Evolutionary conservation across 805 yeast genomes (phyloP).

Genomic region (Pichia insulana): DNA sequence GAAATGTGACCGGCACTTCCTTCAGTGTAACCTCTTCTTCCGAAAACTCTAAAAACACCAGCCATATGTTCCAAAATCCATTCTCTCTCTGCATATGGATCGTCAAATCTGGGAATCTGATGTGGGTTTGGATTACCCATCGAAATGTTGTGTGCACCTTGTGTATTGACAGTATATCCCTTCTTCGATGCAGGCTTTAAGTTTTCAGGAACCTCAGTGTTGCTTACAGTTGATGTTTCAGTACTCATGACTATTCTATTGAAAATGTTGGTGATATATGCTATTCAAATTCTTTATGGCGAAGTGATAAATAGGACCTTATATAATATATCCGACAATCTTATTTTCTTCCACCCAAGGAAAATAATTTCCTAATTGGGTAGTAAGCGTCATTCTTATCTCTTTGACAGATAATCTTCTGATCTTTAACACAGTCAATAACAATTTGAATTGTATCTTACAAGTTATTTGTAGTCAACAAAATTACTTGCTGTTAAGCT

Average conservation of each 20-base stretch:
- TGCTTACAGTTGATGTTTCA: constrained; percentile 2
- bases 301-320: too few species aligned
- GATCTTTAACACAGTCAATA: too few species aligned
- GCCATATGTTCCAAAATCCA: constrained; percentile 70
- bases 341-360: too few species aligned
- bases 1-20: constrained; percentile 86
- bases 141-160: constrained; percentile 56
- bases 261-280: too few species aligned
- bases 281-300: too few species aligned
- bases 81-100: constrained; percentile 40
- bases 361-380: constrained; percentile 1
- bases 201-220: constrained; percentile 16
- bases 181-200: constrained; percentile 29
- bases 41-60: constrained; percentile 75
- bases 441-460: too few species aligned
- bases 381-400: constrained; percentile 1
- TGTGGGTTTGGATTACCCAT: constrained; percentile 44
- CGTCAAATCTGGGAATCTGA: constrained; percentile 43
- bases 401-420: too few species aligned
- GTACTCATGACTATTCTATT: not conserved
- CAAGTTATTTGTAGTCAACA: too few species aligned
- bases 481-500: too few species aligned
- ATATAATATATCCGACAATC: too few species aligned
- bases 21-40: constrained; percentile 66
- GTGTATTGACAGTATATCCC: constrained; percentile 33